These are phyloP conservation scores for Neurospora sp. DNA, from an alignment of 495 filamentous ascomycete genomes.

Conservation along the genomic window DNA sequence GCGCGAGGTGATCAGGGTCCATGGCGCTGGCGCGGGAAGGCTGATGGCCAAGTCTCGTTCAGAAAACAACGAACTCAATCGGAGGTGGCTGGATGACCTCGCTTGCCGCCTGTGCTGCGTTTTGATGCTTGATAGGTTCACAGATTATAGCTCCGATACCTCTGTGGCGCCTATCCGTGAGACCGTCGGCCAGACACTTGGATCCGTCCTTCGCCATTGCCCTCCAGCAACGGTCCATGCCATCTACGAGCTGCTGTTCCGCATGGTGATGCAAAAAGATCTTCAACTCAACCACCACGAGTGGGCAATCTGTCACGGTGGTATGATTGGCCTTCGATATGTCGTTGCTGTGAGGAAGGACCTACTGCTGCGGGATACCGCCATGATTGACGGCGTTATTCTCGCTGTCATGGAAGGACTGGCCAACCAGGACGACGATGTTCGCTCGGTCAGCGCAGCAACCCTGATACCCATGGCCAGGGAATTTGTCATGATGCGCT, in stretches of 20 bases:
- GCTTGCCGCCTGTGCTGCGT: constrained; percentile 88
- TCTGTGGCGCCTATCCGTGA: constrained; percentile 94
- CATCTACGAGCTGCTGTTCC: constrained; percentile 70
- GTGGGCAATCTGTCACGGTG: constrained; percentile 95
- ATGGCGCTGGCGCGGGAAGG: constrained; percentile 85
- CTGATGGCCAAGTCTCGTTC: constrained; percentile 53
- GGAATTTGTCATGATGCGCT: constrained; percentile 79
- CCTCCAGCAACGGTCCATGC: constrained; percentile 62
- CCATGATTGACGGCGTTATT: constrained; percentile 88
- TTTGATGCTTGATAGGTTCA: constrained; percentile 94
- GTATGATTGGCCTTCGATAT: constrained; percentile 93
- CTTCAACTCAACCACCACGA: constrained; percentile 56
- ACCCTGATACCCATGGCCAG: constrained; percentile 91
- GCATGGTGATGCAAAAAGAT: constrained; percentile 86
- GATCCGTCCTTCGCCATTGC: constrained; percentile 75
- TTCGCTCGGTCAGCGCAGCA: constrained; percentile 91
- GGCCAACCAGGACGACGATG: constrained; percentile 84
- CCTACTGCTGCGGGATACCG: constrained; percentile 66
- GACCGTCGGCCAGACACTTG: constrained; percentile 91
- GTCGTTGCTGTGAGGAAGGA: constrained; percentile 91
- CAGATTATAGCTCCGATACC: constrained; percentile 94
- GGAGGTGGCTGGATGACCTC: constrained; percentile 81
- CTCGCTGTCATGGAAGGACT: constrained; percentile 90
- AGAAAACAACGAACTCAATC: constrained; percentile 72
- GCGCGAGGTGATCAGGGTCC: constrained; percentile 82